Percentiles rank a stretch among this genome's conserved stretches.
Conservation (phyloP, 164 flowering plant genomes). For the Stephania cephalantha region DNA sequence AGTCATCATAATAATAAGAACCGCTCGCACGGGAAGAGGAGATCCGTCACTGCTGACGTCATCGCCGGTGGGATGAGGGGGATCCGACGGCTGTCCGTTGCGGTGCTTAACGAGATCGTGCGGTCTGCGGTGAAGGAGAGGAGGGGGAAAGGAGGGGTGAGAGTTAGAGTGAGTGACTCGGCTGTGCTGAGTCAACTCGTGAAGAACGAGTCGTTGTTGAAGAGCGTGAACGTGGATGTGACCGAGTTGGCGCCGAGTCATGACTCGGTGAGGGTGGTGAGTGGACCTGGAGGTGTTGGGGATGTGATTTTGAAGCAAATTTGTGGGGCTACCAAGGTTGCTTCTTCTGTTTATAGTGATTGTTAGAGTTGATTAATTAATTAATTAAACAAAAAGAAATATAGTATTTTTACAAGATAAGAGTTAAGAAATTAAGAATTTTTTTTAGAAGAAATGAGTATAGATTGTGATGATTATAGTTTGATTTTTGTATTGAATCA, state of each 20-base stretch:
- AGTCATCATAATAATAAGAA: too few relatives aligned
- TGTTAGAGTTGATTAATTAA: slow-evolving; percentile 23
- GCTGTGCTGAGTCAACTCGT: slow-evolving; percentile 57
- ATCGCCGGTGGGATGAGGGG: slow-evolving; percentile 70
- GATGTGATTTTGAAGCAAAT: slow-evolving; percentile 32
- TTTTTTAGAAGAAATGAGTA: too few relatives aligned
- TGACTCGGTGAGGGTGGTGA: slow-evolving; percentile 16
- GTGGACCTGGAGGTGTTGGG: slow-evolving; percentile 17
- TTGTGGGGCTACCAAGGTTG: slow-evolving; percentile 46
- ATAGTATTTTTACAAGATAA: too few relatives aligned
- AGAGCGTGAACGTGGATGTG: slow-evolving; percentile 30
- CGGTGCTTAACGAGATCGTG: slow-evolving; percentile 61
- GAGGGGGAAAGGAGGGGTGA: slow-evolving; percentile 33
- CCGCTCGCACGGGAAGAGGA: slow-evolving; percentile 24
- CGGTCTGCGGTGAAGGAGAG: slow-evolving; percentile 33
- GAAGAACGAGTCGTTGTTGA: slow-evolving; percentile 33
- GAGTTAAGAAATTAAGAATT: too few relatives aligned
- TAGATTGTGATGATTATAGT: too few relatives aligned
- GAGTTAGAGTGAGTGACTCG: slow-evolving; percentile 39
- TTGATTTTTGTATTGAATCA: background rate
- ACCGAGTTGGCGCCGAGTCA: slow-evolving; percentile 32
- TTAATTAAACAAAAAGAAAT: background rate
- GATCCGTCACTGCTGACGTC: slow-evolving; percentile 20
- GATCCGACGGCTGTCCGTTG: slow-evolving; percentile 46
- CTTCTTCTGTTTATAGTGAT: slow-evolving; percentile 60